Conservation (phyloP, 208 protist species). For the Leishmania aethiopica region DNA sequence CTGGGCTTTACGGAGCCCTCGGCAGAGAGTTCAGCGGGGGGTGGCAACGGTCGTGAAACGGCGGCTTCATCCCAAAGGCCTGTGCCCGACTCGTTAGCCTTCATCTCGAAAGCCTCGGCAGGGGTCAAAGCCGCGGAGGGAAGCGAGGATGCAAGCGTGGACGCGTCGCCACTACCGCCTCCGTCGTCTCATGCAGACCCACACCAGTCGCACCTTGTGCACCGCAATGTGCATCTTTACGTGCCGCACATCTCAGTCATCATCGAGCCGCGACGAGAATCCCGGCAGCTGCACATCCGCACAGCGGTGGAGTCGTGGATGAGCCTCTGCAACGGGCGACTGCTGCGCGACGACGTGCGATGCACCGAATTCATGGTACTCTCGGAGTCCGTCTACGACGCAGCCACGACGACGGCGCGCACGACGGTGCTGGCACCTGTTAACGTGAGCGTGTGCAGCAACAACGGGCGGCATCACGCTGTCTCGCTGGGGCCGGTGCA, state of each 20-base stretch:
- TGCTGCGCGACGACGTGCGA: conserved; percentile 27
- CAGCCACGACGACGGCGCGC: conserved; percentile 37
- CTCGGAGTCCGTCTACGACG: conserved; percentile 30
- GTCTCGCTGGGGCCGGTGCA: conserved; percentile 34
- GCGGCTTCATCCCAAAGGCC: not conserved
- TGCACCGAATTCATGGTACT: conserved; percentile 26
- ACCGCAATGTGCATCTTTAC: conserved; percentile 26
- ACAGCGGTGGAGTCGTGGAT: conserved; percentile 19
- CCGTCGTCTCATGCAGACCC: not conserved
- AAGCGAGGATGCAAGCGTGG: not conserved
- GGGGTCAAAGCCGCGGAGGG: not conserved
- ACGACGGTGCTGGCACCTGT: conserved; percentile 53
- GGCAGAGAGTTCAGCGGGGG: not conserved
- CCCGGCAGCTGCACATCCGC: conserved; percentile 24
- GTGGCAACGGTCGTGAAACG: not conserved
- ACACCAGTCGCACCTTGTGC: conserved; percentile 5
- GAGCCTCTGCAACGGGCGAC: conserved; percentile 18
- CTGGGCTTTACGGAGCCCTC: conserved; percentile 43
- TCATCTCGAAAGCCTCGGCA: not conserved
- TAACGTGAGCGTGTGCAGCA: conserved; percentile 32
- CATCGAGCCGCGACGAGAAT: conserved; percentile 24
- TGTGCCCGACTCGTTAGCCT: not conserved
- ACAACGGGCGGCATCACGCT: conserved; percentile 44
- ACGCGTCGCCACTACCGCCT: not conserved
- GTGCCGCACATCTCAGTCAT: conserved; percentile 28